These are phyloP conservation scores for Phytophthora chlamydospora DNA, from an alignment of 352 stramenopile species.

Conservation along the genomic window DNA sequence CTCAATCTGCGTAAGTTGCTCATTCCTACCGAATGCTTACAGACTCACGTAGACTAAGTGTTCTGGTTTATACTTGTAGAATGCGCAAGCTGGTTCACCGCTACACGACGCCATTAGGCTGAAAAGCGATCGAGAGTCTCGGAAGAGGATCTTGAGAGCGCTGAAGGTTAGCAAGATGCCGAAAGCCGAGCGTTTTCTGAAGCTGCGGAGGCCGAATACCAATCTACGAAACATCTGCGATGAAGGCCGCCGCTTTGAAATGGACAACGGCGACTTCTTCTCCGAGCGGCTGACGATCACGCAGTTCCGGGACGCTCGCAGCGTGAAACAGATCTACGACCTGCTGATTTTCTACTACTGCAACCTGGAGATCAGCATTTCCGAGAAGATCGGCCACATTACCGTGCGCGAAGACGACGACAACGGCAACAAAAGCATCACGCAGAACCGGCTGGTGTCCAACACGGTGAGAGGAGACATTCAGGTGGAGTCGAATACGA, in stretches of 20 bases:
- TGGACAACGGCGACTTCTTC: slow-evolving; percentile 47
- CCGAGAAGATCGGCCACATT: slow-evolving; percentile 58
- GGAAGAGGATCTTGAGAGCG: slow-evolving; percentile 10
- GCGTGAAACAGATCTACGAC: slow-evolving; percentile 59
- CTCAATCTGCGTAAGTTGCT: slow-evolving; percentile 21
- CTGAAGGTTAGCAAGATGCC: slow-evolving; percentile 38
- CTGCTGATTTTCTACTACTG: slow-evolving; percentile 54
- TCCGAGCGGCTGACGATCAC: slow-evolving; percentile 51
- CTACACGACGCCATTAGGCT: slow-evolving; percentile 25
- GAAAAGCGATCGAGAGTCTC: slow-evolving; percentile 21
- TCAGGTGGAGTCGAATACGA: slow-evolving; percentile 49
- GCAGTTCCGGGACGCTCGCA: slow-evolving; percentile 45
- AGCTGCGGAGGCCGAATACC: slow-evolving; percentile 18
- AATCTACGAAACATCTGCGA: slow-evolving; percentile 33
- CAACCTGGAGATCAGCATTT: slow-evolving; percentile 71
- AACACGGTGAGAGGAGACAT: slow-evolving; percentile 34
- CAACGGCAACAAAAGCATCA: slow-evolving; percentile 44
- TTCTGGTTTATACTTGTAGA: slow-evolving; percentile 9
- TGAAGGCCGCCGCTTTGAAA: slow-evolving; percentile 50
- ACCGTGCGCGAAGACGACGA: slow-evolving; percentile 68
- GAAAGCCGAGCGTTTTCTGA: slow-evolving; percentile 32
- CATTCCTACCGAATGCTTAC: no score
- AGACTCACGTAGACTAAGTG: no score
- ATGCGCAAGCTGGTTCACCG: slow-evolving; percentile 21
- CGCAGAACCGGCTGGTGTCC: slow-evolving; percentile 56